Base-by-base conservation (phyloP, 2,329 filamentous ascomycete species). In the Xylariomycetidae sp. region DNA sequence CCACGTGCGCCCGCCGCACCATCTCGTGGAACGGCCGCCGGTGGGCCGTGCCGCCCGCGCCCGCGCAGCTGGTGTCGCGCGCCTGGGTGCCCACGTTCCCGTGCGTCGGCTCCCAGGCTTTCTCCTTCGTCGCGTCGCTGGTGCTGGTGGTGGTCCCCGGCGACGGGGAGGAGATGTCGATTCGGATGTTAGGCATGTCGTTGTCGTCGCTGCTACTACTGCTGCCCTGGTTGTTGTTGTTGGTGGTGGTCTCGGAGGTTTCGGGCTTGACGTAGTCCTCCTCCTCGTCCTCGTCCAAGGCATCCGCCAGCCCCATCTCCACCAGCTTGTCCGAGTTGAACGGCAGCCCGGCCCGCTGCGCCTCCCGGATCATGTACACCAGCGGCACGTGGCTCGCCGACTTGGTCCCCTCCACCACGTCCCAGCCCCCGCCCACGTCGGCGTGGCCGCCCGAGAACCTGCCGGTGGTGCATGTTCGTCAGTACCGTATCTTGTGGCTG, bases 351-450 rank as follows among this genome's bases (percentile, higher is more conserved):
- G 85, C 83, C 28, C 64, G 67, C 38, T 70, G 64, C 2, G 76
- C 74, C 55, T 80, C 76, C 22, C 72, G 64, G 1, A 85, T 72
- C 71, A 86, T 85, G 73, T 81, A 85, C 0, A 79, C 72, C 2
- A 85, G 64, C 0, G 81, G 79, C 2, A 79, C 69, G 46, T 85
- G 80, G 43, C 78, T 83, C 16, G 83, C 65, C 6, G 79, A 70
- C 50, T 84, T 82, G 16, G 65, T 68, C 1, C 65, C 64, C 0
- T 64, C 56, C 0, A 74, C 60, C 4, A 72, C 61, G 31, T 74
- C 72, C 84, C 83, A 88, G 0, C 85, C 85, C 8, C 85, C 85
- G 1, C 85, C 85, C 19, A 89, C 77, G 42, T 90, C 85, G 2
- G 76, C 85, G 42, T 93, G 85, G 9, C 80, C 79, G 7, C 85